These are phyloP conservation scores for Solanum clarkiae DNA, from an alignment of 257 asterid genomes.

Conservation along the genomic window DNA sequence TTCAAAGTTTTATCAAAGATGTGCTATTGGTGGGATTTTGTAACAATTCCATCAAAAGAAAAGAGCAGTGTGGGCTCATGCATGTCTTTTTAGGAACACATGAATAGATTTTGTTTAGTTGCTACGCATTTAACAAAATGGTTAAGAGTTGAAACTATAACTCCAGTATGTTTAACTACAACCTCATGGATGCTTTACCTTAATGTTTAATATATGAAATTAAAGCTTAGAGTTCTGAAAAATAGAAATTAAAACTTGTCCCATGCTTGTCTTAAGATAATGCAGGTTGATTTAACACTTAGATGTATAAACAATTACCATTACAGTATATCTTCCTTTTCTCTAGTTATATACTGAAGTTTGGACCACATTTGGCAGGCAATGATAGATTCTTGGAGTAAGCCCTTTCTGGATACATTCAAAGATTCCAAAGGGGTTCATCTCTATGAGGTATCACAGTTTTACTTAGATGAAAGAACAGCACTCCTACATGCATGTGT, in stretches of 20 bases:
- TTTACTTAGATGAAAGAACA: neutral
- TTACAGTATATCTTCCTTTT: neutral
- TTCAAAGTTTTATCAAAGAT: neutral
- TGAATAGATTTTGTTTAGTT: neutral
- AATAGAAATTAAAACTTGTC: neutral
- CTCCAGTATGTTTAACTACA: neutral
- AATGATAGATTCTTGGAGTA: constrained; percentile 79
- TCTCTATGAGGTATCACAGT: constrained; percentile 56
- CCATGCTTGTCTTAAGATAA: neutral
- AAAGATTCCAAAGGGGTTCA: constrained; percentile 31
- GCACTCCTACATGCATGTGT: neutral
- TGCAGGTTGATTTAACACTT: neutral
- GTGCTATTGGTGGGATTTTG: neutral
- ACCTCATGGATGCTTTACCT: neutral
- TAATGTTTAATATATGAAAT: neutral
- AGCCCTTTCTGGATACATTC: constrained; percentile 53
- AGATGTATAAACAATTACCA: neutral
- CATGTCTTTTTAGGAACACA: neutral
- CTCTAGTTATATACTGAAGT: neutral
- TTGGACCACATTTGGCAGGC: constrained; percentile 30
- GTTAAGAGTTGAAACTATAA: neutral
- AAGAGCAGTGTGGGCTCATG: neutral
- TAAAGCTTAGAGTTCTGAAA: neutral
- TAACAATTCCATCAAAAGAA: neutral
- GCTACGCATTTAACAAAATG: neutral